phyloP scores from a whole-genome alignment of 1,284 basidiomycete species.

The Somion occarium region DNA sequence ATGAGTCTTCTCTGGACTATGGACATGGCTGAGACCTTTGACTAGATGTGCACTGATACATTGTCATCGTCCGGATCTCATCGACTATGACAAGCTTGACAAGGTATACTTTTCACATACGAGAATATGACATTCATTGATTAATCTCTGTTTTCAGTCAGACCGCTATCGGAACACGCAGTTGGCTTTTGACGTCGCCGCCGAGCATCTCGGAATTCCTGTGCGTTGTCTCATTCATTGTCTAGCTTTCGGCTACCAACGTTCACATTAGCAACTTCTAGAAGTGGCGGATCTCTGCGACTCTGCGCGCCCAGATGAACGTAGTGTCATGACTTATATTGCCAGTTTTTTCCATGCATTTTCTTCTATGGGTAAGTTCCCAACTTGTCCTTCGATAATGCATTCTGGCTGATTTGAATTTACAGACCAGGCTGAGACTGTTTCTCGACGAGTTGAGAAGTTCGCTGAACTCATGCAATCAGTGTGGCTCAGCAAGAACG shows the following conservation, averaged over 20 bases:
- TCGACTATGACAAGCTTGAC: constrained; percentile 84
- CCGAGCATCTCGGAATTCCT: constrained; percentile 84
- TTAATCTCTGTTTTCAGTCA: constrained; percentile 32
- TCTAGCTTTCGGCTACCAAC: constrained; percentile 4
- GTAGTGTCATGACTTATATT: constrained; percentile 93
- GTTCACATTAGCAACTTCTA: constrained; percentile 68
- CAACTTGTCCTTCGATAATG: neutral
- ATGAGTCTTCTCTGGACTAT: neutral
- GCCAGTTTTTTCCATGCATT: constrained; percentile 99
- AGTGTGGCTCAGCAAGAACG: constrained; percentile 81
- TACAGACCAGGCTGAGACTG: constrained; percentile 91
- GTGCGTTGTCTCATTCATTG: constrained; percentile 41
- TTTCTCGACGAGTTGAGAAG: constrained; percentile 89
- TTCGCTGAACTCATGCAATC: constrained; percentile 95
- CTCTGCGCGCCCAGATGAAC: constrained; percentile 83
- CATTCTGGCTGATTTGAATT: constrained; percentile 1
- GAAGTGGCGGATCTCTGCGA: constrained; percentile 98
- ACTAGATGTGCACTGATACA: constrained; percentile 93
- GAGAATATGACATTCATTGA: neutral
- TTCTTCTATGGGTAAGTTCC: constrained; percentile 81
- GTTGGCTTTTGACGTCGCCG: constrained; percentile 83
- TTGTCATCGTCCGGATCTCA: constrained; percentile 90
- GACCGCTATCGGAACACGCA: constrained; percentile 80
- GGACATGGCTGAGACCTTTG: neutral
- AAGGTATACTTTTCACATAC: constrained; percentile 45